Evolutionary conservation across 2,329 filamentous ascomycete species (phyloP).

Genomic region (Aspergillus sp.): DNA sequence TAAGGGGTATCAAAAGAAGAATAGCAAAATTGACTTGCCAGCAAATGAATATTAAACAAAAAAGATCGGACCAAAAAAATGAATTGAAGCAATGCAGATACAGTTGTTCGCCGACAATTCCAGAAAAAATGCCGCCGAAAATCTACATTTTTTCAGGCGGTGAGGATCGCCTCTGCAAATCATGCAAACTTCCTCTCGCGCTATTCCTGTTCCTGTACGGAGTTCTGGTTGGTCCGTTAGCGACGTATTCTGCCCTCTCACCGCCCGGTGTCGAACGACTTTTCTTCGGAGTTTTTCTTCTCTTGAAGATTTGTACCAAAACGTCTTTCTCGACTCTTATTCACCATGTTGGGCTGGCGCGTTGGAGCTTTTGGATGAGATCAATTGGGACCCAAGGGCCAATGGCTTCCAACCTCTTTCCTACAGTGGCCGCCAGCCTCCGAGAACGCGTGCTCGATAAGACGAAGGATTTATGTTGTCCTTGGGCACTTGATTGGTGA

Average conservation of each 20-base stretch:
- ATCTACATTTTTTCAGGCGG: constrained; percentile 6
- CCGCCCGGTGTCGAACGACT: neutral
- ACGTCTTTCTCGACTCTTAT: no score
- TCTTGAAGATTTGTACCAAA: neutral
- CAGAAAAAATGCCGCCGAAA: neutral
- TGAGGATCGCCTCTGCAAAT: constrained; percentile 5
- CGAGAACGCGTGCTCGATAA: no score
- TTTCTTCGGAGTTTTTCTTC: constrained; percentile 2
- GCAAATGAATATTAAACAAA: neutral
- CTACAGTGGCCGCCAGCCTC: no score
- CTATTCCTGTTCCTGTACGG: constrained; percentile 1
- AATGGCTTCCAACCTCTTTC: no score
- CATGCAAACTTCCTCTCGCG: constrained; percentile 4
- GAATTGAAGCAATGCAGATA: neutral
- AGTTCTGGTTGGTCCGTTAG: constrained; percentile 12
- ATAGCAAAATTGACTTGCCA: neutral
- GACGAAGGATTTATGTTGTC: no score
- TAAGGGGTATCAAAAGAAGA: neutral
- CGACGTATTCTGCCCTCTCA: constrained; percentile 6
- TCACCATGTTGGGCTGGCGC: no score
- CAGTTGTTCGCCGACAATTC: neutral
- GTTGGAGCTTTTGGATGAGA: no score
- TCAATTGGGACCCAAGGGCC: no score
- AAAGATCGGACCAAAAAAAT: neutral
- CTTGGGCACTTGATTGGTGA: no score